Evolutionary conservation across 495 filamentous ascomycete genomes (phyloP).

Genomic region (Xeromyces bisporus): DNA sequence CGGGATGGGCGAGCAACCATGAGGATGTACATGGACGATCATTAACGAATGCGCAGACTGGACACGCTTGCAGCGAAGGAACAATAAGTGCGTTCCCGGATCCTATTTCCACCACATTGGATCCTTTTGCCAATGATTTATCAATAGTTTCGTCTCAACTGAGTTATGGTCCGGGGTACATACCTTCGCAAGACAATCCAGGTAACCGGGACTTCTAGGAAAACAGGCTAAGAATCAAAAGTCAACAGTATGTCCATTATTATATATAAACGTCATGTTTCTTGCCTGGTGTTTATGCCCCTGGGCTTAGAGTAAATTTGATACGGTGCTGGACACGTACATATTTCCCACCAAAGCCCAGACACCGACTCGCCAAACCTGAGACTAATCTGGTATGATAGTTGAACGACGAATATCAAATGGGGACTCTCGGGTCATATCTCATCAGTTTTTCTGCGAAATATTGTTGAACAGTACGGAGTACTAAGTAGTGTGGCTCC

Average conservation of each 20-base stretch:
- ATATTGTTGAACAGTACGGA: too few species aligned
- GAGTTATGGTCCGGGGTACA: conserved; percentile 17
- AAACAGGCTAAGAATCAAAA: neutral
- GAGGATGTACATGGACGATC: conserved; percentile 12
- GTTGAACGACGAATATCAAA: too few species aligned
- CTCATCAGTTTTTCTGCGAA: too few species aligned
- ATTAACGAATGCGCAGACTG: conserved; percentile 5
- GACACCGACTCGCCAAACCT: too few species aligned
- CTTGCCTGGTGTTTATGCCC: too few species aligned
- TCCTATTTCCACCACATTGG: conserved; percentile 14
- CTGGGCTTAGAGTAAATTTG: too few species aligned
- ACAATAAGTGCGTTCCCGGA: conserved; percentile 12
- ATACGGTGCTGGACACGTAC: too few species aligned
- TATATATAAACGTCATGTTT: too few species aligned
- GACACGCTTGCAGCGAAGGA: conserved; percentile 12
- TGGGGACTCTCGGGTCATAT: too few species aligned
- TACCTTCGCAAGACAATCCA: conserved; percentile 13
- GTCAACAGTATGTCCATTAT: neutral
- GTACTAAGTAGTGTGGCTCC: too few species aligned
- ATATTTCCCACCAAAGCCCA: too few species aligned
- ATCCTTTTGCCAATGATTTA: conserved; percentile 18
- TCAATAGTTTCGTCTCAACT: conserved; percentile 18
- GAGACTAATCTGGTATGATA: too few species aligned
- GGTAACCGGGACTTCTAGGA: neutral
- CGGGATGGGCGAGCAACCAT: conserved; percentile 14